Evolutionary conservation across 2,329 filamentous ascomycete species (phyloP).

Genomic region (Zymoseptoria passerinii): DNA sequence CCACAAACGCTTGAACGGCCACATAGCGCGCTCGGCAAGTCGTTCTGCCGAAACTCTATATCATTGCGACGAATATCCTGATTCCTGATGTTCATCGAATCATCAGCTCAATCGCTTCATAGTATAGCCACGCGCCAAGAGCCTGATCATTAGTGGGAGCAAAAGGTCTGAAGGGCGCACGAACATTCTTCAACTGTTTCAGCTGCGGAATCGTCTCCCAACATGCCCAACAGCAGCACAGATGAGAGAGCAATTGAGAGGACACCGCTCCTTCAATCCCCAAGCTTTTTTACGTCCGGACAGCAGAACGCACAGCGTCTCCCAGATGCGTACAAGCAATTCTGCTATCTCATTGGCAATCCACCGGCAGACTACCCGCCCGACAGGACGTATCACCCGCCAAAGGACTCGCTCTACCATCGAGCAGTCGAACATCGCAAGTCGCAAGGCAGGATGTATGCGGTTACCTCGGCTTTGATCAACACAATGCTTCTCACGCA

Average conservation of each 20-base stretch:
- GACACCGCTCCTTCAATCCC: slow-evolving; percentile 23
- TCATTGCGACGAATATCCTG: neutral
- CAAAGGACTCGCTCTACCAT: slow-evolving; percentile 30
- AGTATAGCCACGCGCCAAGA: no score
- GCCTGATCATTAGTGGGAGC: neutral
- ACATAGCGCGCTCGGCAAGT: neutral
- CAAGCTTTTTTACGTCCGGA: slow-evolving; percentile 7
- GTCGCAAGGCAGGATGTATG: slow-evolving; percentile 29
- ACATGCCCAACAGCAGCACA: slow-evolving; percentile 10
- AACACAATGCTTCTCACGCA: slow-evolving; percentile 33
- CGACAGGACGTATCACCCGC: slow-evolving; percentile 16
- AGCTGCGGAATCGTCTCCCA: neutral
- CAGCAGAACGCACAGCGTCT: slow-evolving; percentile 4
- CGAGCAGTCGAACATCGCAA: slow-evolving; percentile 28
- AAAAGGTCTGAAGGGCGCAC: neutral
- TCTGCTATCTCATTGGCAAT: slow-evolving; percentile 32
- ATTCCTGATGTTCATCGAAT: neutral
- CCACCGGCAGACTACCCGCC: slow-evolving; percentile 26
- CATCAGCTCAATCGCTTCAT: neutral
- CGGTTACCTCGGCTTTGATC: slow-evolving; percentile 31
- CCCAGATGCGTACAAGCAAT: slow-evolving; percentile 27
- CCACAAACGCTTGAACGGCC: no score
- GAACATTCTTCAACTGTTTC: neutral
- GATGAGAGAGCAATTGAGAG: slow-evolving; percentile 17
- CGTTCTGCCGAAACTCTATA: neutral